Percentiles rank a stretch among this genome's conserved stretches.
Evolutionary conservation across 2,329 filamentous ascomycete genomes (phyloP).

Genomic region (Cryphonectria nitschkei): DNA sequence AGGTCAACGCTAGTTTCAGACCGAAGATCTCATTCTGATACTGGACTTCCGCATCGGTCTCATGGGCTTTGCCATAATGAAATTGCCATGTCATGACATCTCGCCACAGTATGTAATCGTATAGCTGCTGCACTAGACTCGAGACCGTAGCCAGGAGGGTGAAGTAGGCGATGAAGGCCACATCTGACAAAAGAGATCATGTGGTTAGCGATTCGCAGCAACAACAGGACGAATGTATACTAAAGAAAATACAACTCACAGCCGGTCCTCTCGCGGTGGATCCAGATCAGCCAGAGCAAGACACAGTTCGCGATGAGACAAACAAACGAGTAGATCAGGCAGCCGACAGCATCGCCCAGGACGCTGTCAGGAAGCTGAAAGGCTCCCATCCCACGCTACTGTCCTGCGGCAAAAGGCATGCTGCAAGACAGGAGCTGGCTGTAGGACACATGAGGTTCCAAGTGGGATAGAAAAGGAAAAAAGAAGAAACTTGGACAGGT

Average conservation of each 20-base stretch:
- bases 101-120: conserved; percentile 24
- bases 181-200: conserved; percentile 6
- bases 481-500: neutral
- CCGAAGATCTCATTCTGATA: conserved; percentile 26
- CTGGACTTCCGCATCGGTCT: conserved; percentile 23
- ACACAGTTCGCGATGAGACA: conserved; percentile 22
- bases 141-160: conserved; percentile 24
- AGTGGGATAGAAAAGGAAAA: too few species aligned
- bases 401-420: conserved; percentile 8
- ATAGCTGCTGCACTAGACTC: conserved; percentile 23
- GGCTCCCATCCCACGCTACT: conserved; percentile 28
- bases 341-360: conserved; percentile 24
- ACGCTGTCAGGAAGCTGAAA: conserved; percentile 30
- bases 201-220: neutral
- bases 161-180: conserved; percentile 28
- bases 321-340: conserved; percentile 20
- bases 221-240: neutral
- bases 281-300: conserved; percentile 25
- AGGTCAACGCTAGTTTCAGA: conserved; percentile 22
- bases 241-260: conserved; percentile 6
- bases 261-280: conserved; percentile 24
- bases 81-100: conserved; percentile 25
- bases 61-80: conserved; percentile 19
- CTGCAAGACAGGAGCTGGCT: neutral
- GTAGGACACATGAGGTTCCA: neutral